A percentile compares a stretch with the other conserved stretches of the same genome.
phyloP scores from a whole-genome alignment of 345 rosid species.

The Trapa bicornis region DNA sequence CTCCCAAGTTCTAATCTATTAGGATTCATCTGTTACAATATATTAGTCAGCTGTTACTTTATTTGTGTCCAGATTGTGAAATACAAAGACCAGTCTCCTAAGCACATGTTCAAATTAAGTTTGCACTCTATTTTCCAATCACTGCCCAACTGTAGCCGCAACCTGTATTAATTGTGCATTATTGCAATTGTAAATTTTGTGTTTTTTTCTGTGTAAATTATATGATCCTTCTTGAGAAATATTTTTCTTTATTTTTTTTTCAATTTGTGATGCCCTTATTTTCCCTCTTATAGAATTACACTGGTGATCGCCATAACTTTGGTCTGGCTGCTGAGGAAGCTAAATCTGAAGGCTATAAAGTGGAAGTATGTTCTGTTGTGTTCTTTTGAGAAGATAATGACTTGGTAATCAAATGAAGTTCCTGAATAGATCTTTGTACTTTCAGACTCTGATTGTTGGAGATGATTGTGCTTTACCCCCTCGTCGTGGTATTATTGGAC shows the following conservation, averaged over 20 bases:
- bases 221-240: background rate
- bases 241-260: slow-evolving; percentile 3
- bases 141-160: background rate
- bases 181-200: background rate
- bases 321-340: slow-evolving; percentile 99
- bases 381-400: background rate
- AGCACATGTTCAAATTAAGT: background rate
- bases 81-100: no score
- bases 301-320: slow-evolving; percentile 92
- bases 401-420: background rate
- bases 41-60: background rate
- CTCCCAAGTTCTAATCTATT: slow-evolving; percentile 2
- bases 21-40: background rate
- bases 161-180: background rate
- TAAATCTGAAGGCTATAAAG: slow-evolving; percentile 88
- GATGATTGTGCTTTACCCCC: slow-evolving; percentile 98
- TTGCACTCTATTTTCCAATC: background rate
- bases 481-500: slow-evolving; percentile 75
- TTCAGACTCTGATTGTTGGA: slow-evolving; percentile 85
- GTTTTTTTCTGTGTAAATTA: background rate
- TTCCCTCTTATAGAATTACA: slow-evolving; percentile 58
- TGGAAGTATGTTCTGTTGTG: slow-evolving; percentile 45
- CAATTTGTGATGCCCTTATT: background rate
- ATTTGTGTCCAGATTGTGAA: background rate
- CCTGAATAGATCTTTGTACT: slow-evolving; percentile 7